Conservation (phyloP, 371 early-diverging fungal genomes). For the Choanephora cucurbitarum region DNA sequence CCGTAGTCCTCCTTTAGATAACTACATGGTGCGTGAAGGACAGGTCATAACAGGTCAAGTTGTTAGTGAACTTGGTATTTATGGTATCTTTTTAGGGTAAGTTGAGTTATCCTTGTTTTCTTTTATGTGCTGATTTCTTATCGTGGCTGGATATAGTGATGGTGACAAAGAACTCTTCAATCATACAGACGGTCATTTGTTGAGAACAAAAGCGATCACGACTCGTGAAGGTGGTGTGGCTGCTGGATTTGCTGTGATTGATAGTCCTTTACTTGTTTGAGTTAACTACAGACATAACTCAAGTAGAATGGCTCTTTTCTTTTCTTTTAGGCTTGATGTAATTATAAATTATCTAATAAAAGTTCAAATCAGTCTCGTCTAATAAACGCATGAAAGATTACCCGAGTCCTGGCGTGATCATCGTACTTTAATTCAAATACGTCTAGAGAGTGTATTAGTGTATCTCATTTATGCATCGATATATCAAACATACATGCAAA, state of each 20-base stretch:
- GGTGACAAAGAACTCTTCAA: constrained; percentile 71
- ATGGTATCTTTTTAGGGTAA: constrained; percentile 85
- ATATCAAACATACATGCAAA: too few relatives aligned
- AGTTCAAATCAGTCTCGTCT: too few relatives aligned
- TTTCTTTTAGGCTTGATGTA: too few relatives aligned
- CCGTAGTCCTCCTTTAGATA: constrained; percentile 72
- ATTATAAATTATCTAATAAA: too few relatives aligned
- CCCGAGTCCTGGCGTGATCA: too few relatives aligned
- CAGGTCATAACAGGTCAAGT: constrained; percentile 71
- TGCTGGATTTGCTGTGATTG: constrained; percentile 97
- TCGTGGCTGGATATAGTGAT: constrained; percentile 40
- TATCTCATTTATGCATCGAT: too few relatives aligned
- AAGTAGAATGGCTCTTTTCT: too few relatives aligned
- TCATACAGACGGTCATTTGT: constrained; percentile 84
- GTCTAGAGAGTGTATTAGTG: too few relatives aligned
- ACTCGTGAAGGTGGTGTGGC: constrained; percentile 97
- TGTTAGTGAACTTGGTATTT: constrained; percentile 92
- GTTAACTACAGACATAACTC: too few relatives aligned
- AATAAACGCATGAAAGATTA: too few relatives aligned
- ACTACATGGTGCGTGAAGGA: constrained; percentile 83
- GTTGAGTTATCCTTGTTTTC: constrained; percentile 9
- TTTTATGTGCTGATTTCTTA: background rate
- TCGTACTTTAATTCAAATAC: too few relatives aligned
- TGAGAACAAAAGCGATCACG: constrained; percentile 86
- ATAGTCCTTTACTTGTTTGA: constrained; percentile 77